These are phyloP conservation scores for Dalbergia cochinchinensis DNA, from an alignment of 306 rosid species.

Conservation along the genomic window DNA sequence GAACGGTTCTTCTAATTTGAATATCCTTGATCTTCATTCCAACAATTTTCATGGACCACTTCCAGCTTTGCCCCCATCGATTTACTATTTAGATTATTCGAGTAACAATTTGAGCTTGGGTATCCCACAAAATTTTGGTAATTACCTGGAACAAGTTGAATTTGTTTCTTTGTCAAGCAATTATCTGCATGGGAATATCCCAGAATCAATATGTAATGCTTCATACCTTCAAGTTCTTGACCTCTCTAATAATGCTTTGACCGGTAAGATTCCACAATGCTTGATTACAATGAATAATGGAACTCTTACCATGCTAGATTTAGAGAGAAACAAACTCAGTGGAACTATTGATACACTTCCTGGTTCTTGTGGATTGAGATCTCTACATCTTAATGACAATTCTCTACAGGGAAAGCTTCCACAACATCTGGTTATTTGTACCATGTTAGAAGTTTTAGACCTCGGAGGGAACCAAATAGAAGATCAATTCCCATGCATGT, in stretches of 20 bases:
- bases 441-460: conserved; percentile 22
- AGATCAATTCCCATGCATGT: conserved; percentile 23
- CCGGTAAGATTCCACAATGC: conserved; percentile 16
- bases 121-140: conserved; percentile 38
- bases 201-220: conserved; percentile 27
- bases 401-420: conserved; percentile 16
- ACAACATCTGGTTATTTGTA: not conserved
- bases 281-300: conserved; percentile 2
- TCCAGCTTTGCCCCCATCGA: not conserved
- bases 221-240: conserved; percentile 3
- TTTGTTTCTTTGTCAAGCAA: conserved; percentile 23
- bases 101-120: conserved; percentile 16
- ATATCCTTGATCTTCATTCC: no score
- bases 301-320: not conserved
- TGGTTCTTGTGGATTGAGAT: no score
- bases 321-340: conserved; percentile 11
- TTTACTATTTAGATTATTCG: conserved; percentile 16
- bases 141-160: rapidly evolving
- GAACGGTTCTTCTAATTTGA: no score
- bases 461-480: conserved; percentile 2
- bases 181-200: not conserved
- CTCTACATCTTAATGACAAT: not conserved
- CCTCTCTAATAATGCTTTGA: not conserved
- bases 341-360: not conserved
- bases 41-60: conserved; percentile 29